Evolutionary conservation across 371 early-diverging fungal species (phyloP).

Genomic region (Mucor piriformis): DNA sequence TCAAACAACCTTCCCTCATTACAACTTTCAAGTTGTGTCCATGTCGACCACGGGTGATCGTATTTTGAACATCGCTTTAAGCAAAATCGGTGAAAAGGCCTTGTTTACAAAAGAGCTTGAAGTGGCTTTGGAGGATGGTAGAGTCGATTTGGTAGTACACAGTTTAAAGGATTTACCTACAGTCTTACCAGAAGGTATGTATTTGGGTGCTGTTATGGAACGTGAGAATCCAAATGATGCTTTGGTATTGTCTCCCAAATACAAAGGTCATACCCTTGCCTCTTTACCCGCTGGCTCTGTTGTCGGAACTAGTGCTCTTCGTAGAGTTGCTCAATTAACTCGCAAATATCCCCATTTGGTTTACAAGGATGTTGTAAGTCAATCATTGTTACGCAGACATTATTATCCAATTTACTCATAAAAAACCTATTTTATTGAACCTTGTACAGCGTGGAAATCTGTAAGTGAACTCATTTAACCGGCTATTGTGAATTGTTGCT

Average conservation of each 20-base stretch:
- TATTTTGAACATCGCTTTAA: slow-evolving; percentile 82
- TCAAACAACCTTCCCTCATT: slow-evolving; percentile 40
- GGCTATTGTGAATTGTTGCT: too few species aligned
- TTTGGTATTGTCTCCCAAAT: slow-evolving; percentile 60
- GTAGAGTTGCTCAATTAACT: slow-evolving; percentile 87
- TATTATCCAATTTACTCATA: not conserved
- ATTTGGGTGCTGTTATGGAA: slow-evolving; percentile 80
- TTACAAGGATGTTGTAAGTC: slow-evolving; percentile 80
- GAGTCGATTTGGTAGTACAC: slow-evolving; percentile 91
- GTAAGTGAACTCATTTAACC: slow-evolving; percentile 24
- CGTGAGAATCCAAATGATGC: slow-evolving; percentile 92
- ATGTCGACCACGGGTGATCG: slow-evolving; percentile 92
- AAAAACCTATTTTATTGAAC: not conserved
- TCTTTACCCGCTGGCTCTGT: slow-evolving; percentile 79
- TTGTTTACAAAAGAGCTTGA: slow-evolving; percentile 96
- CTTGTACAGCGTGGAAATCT: slow-evolving; percentile 48
- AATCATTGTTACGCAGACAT: not conserved
- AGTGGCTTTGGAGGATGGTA: slow-evolving; percentile 67
- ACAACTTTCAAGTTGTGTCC: slow-evolving; percentile 62
- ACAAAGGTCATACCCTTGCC: slow-evolving; percentile 45
- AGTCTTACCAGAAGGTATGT: slow-evolving; percentile 82
- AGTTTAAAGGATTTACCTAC: slow-evolving; percentile 96
- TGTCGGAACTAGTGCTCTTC: slow-evolving; percentile 89
- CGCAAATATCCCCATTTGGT: slow-evolving; percentile 75
- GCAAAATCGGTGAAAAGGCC: slow-evolving; percentile 90